Base-by-base conservation (phyloP, 139 green algal genomes). In the Picochlorum sp. region DNA sequence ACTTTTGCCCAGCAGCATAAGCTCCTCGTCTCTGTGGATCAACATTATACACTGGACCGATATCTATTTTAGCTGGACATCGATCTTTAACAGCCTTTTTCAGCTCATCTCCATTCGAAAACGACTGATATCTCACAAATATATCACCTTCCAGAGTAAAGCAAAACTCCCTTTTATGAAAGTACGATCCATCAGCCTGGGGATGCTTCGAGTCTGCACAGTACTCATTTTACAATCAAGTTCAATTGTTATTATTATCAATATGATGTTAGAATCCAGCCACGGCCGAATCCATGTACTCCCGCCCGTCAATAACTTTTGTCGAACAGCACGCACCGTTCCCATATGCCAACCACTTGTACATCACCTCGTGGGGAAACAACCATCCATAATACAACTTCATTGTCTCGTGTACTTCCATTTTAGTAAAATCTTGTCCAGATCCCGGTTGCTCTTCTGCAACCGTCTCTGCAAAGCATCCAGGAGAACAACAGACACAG, bases 111-210 rank as follows among this genome's bases (percentile, higher is more conserved):
- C 55, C 82, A 57, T 93, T 73, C 84, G 92, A 88, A 81, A 96
- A 97, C 2, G 81, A 90, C 70, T 97, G 87, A 72, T 99, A 99
- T n/a, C 93, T 79, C 22, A 96, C 81, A 70, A 96, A 99, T 40
- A 99, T 93, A 63, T 99, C 93, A 0, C 85, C 85, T 16, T 96
- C 78, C 26, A 99, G 67, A 0, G 93, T 98, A 77, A 97, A 99
- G 78, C 89, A 98, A 50, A 99, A 94, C 69, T 99, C 93, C 0
- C 93, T 72, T 0, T 78, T 70, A 45, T 79, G 72, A 59, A 90
- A 86, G 67, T 84, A 96, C 20, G 44, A 58, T 12, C 45, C 29
- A 40, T 96, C 86, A 7, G 80, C 79, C 45, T 80, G 69, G 2
- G 81, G 64, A 57, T 94, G 85, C 59, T 84, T 89, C 61, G 68